Percentiles rank a stretch among this genome's conserved stretches.
Conservation (phyloP, 179 eudicot genomes). For the Corrigiola litoralis region DNA sequence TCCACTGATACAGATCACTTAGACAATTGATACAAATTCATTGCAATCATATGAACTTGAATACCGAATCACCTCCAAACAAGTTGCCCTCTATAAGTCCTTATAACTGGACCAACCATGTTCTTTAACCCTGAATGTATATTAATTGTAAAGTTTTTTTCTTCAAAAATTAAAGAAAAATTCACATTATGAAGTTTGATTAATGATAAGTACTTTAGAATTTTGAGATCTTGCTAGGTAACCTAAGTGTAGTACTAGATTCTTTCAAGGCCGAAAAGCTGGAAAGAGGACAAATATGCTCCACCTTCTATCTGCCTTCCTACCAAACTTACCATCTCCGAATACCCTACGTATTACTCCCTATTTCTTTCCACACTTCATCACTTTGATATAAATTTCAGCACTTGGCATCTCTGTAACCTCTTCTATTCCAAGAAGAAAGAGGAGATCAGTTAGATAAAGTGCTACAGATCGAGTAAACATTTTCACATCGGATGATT, state of each 20-base stretch:
- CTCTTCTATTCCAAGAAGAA: not conserved
- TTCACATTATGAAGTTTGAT: not conserved
- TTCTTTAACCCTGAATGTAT: no score
- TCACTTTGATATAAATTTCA: not conserved
- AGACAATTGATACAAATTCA: no score
- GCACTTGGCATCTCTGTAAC: not conserved
- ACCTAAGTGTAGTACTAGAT: slow-evolving; percentile 25
- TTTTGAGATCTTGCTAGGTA: slow-evolving; percentile 13
- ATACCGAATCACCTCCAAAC: no score
- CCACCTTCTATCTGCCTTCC: slow-evolving; percentile 27
- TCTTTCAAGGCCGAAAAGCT: slow-evolving; percentile 14
- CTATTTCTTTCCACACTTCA: not conserved
- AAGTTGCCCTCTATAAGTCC: no score
- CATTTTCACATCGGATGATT: slow-evolving; percentile 4
- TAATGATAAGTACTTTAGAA: not conserved
- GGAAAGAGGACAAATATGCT: slow-evolving; percentile 7
- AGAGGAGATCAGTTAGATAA: not conserved
- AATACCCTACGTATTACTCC: not conserved
- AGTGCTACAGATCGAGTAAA: not conserved
- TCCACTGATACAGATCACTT: no score
- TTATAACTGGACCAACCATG: no score
- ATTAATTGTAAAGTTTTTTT: no score
- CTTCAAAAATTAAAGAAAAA: slow-evolving; percentile 2
- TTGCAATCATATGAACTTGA: no score
- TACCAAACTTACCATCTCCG: slow-evolving; percentile 17